Evolutionary conservation across 202 grass and related monocot species (phyloP), one percentile per base, ranked within the genome.

Genomic region (Schoenoplectus tabernaemontani): DNA sequence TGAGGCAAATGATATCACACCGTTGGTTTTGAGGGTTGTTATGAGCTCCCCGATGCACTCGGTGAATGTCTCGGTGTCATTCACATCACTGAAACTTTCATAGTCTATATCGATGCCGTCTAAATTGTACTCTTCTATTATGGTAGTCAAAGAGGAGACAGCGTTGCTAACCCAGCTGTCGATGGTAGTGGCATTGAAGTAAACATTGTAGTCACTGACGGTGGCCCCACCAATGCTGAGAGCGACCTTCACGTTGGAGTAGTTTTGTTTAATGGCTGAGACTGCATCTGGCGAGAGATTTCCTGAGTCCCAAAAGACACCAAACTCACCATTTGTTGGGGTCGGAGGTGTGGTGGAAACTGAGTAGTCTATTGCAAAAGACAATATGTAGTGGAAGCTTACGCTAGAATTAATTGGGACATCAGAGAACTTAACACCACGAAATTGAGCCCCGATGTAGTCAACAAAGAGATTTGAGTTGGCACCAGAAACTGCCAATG

Each of bases 61-160:
- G 0, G 90, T 65, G 88, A 96, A 96, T 1, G 90, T 96, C 9
- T 56, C 62, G 9, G 84, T 39, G 39, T 88, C 86, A 0, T 12
- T 83, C 58, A 53, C 63, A 42, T 83, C 1, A 10, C 63, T 65
- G 80, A 96, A 93, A 38, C 85, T 72, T 82, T 96, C 90, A 42
- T 96, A 96, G 59, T 94, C 86, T 81, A 94, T 87, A 75, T 94
- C 89, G 57, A 94, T 89, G 79, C 89, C 89, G 33, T 94, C 91
- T 1, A 94, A 83, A 43, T 39, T 4, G 84, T 94, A 84, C 16
- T 83, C 7, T 20, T 9, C 33, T 48, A 85, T 28, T 41, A 92
- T 87, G 53, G 0, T 0, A 4, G 90, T 96, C 0, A 93, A 86
- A 1, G 90, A 92, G 0, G 88, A 42, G 1, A 90, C 83, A 19